Evolutionary conservation across 768 basidiomycete species (phyloP).

Genomic region (Rhizopogon vulgaris): DNA sequence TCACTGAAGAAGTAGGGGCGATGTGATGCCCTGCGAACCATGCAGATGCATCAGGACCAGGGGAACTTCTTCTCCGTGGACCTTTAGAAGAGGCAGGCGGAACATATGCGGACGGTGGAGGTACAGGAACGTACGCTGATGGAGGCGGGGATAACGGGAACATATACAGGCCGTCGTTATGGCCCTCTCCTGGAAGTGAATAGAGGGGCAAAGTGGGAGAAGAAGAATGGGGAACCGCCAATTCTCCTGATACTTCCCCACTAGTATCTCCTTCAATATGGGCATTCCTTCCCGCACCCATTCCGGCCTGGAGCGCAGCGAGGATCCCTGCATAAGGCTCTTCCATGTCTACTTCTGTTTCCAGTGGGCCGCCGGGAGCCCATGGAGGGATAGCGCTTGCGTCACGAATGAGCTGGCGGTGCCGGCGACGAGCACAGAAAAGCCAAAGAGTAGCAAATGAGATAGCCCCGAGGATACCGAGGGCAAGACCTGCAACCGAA

Average conservation of each 20-base stretch:
- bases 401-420: constrained; percentile 17
- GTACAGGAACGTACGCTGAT: constrained; percentile 4
- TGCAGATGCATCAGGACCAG: constrained; percentile 20
- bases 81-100: neutral
- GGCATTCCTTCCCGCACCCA: constrained; percentile 5
- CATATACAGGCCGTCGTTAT: constrained; percentile 11
- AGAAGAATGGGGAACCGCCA: constrained; percentile 10
- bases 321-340: constrained; percentile 24
- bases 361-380: constrained; percentile 13
- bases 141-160: constrained; percentile 20
- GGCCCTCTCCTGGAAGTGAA: neutral
- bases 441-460: constrained; percentile 24
- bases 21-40: constrained; percentile 20
- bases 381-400: constrained; percentile 7
- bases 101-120: constrained; percentile 24
- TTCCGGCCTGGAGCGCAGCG: constrained; percentile 15
- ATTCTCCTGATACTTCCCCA: constrained; percentile 9
- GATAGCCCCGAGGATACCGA: constrained; percentile 20
- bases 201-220: constrained; percentile 20
- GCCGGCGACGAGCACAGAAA: constrained; percentile 26
- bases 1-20: constrained; percentile 20
- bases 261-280: constrained; percentile 20
- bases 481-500: constrained; percentile 15
- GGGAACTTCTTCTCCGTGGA: constrained; percentile 17
- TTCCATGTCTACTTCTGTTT: constrained; percentile 19